Evolutionary conservation across 2,329 filamentous ascomycete species (phyloP).

Genomic region (Volutella citrinella): DNA sequence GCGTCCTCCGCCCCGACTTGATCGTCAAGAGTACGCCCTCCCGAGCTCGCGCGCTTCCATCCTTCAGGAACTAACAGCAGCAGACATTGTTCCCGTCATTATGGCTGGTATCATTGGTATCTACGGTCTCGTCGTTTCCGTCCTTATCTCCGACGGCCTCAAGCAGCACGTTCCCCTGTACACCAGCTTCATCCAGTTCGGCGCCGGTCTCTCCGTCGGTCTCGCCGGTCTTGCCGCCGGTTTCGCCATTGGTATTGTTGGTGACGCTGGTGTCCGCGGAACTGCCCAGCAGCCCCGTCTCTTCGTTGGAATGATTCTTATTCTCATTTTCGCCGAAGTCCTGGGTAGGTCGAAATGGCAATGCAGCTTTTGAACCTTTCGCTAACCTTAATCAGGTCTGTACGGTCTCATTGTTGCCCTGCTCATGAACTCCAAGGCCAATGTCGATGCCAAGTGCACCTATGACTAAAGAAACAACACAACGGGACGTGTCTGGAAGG

Average conservation of each 20-base stretch:
- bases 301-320: constrained; percentile 97
- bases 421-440: constrained; percentile 97
- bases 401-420: constrained; percentile 98
- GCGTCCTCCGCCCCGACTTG: constrained; percentile 94
- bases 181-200: constrained; percentile 82
- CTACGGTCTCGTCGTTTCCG: constrained; percentile 86
- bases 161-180: constrained; percentile 71
- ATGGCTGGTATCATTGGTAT: constrained; percentile 99
- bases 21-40: constrained; percentile 92
- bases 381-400: too few species aligned
- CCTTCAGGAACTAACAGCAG: constrained; percentile 14
- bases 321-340: constrained; percentile 99
- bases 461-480: constrained; percentile 11
- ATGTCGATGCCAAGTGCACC: constrained; percentile 60
- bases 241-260: constrained; percentile 84
- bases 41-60: background rate
- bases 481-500: constrained; percentile 15
- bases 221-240: constrained; percentile 80
- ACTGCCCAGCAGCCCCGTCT: constrained; percentile 80
- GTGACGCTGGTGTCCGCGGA: constrained; percentile 85
- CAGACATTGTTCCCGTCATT: constrained; percentile 99
- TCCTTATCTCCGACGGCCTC: constrained; percentile 79
- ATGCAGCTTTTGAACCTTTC: too few species aligned
- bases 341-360: constrained; percentile 83
- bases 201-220: constrained; percentile 78